Conservation (phyloP, 352 stramenopile species). For the Phytophthora syringae region DNA sequence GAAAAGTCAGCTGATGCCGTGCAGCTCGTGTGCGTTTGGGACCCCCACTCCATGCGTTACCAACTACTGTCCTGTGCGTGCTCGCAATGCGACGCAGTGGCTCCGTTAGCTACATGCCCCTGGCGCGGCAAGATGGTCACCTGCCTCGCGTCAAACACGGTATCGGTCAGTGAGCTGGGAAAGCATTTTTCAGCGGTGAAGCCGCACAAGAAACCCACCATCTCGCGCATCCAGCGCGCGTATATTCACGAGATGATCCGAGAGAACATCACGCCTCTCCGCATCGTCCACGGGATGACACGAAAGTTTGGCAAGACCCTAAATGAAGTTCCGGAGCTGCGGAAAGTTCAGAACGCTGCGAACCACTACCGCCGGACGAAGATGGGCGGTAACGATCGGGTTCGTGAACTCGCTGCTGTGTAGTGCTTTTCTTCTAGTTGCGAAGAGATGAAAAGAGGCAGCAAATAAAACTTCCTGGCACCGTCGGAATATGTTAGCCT, state of each 20-base stretch:
- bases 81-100: not conserved
- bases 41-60: constrained; percentile 10
- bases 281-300: constrained; percentile 5
- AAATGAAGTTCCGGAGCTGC: not conserved
- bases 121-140: constrained; percentile 4
- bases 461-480: no score
- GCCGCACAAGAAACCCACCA: no score
- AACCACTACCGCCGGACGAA: constrained; percentile 3
- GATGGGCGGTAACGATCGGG: constrained; percentile 1
- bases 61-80: not conserved
- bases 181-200: no score
- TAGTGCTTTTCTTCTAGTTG: no score
- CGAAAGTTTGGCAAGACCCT: constrained; percentile 8
- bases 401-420: not conserved
- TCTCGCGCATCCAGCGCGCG: not conserved
- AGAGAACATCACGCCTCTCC: constrained; percentile 2
- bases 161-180: not conserved
- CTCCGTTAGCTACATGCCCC: not conserved
- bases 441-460: no score
- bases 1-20: constrained; percentile 8
- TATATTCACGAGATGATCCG: constrained; percentile 2
- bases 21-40: not conserved
- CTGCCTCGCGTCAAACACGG: not conserved
- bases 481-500: no score
- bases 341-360: constrained; percentile 7